phyloP scores from a whole-genome alignment of 768 basidiomycete genomes.

The Coprinellus aureogranulatus region DNA sequence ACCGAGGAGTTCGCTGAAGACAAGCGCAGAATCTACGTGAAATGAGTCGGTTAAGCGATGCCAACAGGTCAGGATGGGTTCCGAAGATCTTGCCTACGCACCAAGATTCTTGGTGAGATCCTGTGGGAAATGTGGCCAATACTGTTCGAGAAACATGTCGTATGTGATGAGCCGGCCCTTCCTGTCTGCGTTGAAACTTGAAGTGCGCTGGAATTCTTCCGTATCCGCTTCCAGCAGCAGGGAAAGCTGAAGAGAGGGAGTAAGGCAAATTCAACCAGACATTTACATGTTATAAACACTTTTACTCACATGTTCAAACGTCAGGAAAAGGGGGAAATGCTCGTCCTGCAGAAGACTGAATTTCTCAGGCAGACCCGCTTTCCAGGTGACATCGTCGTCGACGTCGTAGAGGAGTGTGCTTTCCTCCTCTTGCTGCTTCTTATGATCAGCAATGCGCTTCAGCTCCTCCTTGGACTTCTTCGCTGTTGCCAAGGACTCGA shows the following conservation, averaged over 20 bases:
- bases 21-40: conserved; percentile 53
- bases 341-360: conserved; percentile 29
- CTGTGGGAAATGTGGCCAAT: conserved; percentile 63
- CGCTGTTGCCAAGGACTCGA: conserved; percentile 4
- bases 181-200: background rate
- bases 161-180: conserved; percentile 41
- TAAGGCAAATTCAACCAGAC: background rate
- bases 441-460: conserved; percentile 6
- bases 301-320: conserved; percentile 59
- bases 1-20: conserved; percentile 69
- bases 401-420: conserved; percentile 2
- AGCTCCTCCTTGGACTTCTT: conserved; percentile 11
- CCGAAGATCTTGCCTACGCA: conserved; percentile 20
- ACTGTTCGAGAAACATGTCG: conserved; percentile 43
- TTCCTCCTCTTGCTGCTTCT: conserved; percentile 4
- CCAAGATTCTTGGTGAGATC: conserved; percentile 52
- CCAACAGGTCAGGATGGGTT: background rate
- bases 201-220: conserved; percentile 1
- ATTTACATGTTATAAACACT: no score
- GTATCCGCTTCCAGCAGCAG: conserved; percentile 50
- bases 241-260: conserved; percentile 38
- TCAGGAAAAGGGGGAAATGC: conserved; percentile 71
- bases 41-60: no score
- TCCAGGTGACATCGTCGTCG: conserved; percentile 11
- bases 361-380: conserved; percentile 7